Evolutionary conservation across 768 basidiomycete genomes (phyloP).

Genomic region (Mycena indigotica): DNA sequence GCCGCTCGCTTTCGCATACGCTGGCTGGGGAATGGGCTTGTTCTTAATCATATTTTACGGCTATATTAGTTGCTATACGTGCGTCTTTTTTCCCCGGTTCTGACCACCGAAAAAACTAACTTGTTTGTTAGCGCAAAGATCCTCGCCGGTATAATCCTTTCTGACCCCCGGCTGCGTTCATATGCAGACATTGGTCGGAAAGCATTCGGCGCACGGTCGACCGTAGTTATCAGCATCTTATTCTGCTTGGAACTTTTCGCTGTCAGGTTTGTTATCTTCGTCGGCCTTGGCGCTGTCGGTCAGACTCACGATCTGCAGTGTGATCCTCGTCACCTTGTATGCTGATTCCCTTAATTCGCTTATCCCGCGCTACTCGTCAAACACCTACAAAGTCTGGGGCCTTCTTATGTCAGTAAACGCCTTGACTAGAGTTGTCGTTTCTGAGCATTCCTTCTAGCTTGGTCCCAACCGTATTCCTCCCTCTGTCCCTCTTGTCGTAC

Average conservation of each 20-base stretch:
- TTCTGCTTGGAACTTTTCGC: conserved; percentile 91
- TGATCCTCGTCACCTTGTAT: conserved; percentile 84
- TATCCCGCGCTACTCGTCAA: conserved; percentile 66
- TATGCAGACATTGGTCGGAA: conserved; percentile 92
- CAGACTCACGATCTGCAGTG: conserved; percentile 42
- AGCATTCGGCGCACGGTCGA: conserved; percentile 81
- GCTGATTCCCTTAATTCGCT: conserved; percentile 84
- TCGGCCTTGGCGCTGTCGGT: background rate
- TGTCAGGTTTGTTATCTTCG: conserved; percentile 54
- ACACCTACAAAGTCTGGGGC: conserved; percentile 76
- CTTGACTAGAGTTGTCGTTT: background rate
- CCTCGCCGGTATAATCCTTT: conserved; percentile 73
- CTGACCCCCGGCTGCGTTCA: conserved; percentile 71
- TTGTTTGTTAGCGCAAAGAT: conserved; percentile 89
- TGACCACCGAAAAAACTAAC: too few relatives aligned
- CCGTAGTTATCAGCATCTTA: conserved; percentile 64
- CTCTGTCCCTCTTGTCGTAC: conserved; percentile 82
- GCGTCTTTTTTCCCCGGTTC: conserved; percentile 36
- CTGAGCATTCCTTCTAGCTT: conserved; percentile 50
- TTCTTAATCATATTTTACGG: conserved; percentile 77
- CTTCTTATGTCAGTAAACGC: conserved; percentile 56
- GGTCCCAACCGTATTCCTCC: conserved; percentile 86
- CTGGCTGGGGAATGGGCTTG: conserved; percentile 88
- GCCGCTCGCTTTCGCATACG: conserved; percentile 88
- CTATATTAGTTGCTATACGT: conserved; percentile 88